These are phyloP conservation scores for Podaxis pistillaris DNA, from an alignment of 768 basidiomycete genomes.

Conservation along the genomic window DNA sequence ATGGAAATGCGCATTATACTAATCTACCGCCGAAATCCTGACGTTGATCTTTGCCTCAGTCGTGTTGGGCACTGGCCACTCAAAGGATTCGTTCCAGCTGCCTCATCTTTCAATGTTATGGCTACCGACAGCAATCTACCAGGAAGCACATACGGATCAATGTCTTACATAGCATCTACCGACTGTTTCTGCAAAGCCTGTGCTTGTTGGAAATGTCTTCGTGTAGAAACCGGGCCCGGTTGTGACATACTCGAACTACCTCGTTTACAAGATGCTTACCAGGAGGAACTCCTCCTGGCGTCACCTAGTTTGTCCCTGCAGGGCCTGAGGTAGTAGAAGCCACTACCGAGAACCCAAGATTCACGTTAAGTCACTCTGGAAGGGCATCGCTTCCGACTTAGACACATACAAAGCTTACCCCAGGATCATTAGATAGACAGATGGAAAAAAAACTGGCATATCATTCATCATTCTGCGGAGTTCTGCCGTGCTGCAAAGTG, in stretches of 20 bases:
- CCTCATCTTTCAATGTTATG: constrained; percentile 98
- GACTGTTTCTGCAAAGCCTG: constrained; percentile 57
- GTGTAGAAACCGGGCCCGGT: constrained; percentile 98
- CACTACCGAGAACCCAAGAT: constrained; percentile 73
- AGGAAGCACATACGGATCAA: constrained; percentile 42
- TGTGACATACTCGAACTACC: constrained; percentile 93
- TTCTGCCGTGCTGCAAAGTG: constrained; percentile 81
- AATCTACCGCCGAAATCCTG: not conserved
- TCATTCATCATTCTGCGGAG: constrained; percentile 87
- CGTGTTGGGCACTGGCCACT: constrained; percentile 94
- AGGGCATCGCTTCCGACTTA: constrained; percentile 86
- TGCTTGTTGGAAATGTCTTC: constrained; percentile 90
- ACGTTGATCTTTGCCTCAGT: constrained; percentile 37
- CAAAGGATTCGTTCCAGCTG: constrained; percentile 96
- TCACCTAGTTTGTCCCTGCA: constrained; percentile 96
- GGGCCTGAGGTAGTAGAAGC: constrained; percentile 85
- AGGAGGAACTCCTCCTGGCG: constrained; percentile 90
- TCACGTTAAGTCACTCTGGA: constrained; percentile 94
- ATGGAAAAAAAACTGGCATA: constrained; percentile 98
- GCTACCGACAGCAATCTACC: constrained; percentile 97
- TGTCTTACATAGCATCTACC: constrained; percentile 6
- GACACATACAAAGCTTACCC: constrained; percentile 90
- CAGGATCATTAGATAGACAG: constrained; percentile 95
- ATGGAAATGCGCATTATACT: constrained; percentile 79
- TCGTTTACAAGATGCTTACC: constrained; percentile 84